Base-by-base conservation (phyloP, 148 eudicot species). In the Rheum nobile region DNA sequence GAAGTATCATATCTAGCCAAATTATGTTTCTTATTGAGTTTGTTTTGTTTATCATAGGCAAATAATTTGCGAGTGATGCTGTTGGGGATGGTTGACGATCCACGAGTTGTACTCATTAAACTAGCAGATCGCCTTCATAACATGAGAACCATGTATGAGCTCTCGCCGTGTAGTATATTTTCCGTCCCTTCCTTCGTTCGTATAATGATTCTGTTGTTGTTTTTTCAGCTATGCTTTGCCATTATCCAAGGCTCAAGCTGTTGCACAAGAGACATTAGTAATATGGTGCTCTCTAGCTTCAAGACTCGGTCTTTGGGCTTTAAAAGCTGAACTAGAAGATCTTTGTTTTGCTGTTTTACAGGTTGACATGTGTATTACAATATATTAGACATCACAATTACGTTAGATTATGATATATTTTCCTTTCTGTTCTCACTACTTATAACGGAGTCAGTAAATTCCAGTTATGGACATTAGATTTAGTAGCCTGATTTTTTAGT, bases 241-340 rank as follows among this genome's bases (percentile, higher is more conserved):
- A 75, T 75, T 86, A 50, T 79, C 88, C 65, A 93, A 93, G 84
- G 96, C 98, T 81, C 85, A 83, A 84, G 92, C 98, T 82, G 92
- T 93, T 73, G 97, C 98, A 65, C 81, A 88, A 80, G 98, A 93
- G 80, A 91, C 98, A 72, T 77, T 93, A 81, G 90, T 85, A 81
- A 86, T 93, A 75, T 93, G 98, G 98, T 93, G 98, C 79, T 93
- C 98, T 42, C 97, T 93, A 79, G 97, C 98, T 83, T 93, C 96
- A 17, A 85, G 98, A 77, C 78, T 93, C 83, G 98, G 98, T 76
- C 83, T 93, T 11, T 93, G 98, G 98, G 94, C 98, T 75, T 84
- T 93, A 73, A 93, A 91, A 83, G 94, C 98, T 73, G 98, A 93
- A 84, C 84, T 93, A 73, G 97, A 93, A 88, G 98, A 93, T 85